A percentile compares a stretch with the other conserved stretches of the same genome.
phyloP scores from a whole-genome alignment of 169 alveolate genomes.

The Plasmodium sp. region DNA sequence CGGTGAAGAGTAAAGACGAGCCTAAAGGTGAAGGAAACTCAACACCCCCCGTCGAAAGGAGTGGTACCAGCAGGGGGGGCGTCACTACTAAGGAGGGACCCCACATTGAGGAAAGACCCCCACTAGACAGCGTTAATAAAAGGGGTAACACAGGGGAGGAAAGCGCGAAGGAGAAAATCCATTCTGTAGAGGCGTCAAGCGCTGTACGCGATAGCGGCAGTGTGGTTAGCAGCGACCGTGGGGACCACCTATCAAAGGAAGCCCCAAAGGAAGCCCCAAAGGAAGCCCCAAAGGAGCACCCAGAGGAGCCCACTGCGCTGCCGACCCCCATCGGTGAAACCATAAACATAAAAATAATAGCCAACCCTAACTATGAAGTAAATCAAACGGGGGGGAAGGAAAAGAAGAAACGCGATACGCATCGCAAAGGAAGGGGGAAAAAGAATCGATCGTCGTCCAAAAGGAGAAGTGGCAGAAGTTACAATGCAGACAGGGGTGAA shows the following conservation, averaged over 20 bases:
- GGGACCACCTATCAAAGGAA: neutral
- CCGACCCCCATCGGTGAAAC: neutral
- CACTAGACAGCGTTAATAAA: neutral
- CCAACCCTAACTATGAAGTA: conserved; percentile 5
- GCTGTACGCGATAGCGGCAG: neutral
- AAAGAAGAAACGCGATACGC: neutral
- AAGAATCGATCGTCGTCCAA: neutral
- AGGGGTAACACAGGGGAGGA: neutral
- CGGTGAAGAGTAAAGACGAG: neutral
- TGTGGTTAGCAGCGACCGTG: neutral
- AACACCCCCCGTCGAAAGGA: neutral
- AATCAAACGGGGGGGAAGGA: neutral
- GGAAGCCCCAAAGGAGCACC: too few relatives aligned
- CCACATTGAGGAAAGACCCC: neutral
- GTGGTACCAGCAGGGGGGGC: neutral
- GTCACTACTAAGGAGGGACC: neutral
- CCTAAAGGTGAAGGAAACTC: neutral
- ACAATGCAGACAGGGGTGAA: neutral
- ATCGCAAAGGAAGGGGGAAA: neutral
- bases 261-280: neutral
- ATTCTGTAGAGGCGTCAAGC: neutral
- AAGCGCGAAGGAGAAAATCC: neutral
- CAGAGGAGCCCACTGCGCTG: neutral
- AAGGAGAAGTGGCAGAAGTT: neutral
- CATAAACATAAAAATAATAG: conserved; percentile 36